Conservation (phyloP, 2,329 filamentous ascomycete genomes). For the Diaporthe longicolla region DNA sequence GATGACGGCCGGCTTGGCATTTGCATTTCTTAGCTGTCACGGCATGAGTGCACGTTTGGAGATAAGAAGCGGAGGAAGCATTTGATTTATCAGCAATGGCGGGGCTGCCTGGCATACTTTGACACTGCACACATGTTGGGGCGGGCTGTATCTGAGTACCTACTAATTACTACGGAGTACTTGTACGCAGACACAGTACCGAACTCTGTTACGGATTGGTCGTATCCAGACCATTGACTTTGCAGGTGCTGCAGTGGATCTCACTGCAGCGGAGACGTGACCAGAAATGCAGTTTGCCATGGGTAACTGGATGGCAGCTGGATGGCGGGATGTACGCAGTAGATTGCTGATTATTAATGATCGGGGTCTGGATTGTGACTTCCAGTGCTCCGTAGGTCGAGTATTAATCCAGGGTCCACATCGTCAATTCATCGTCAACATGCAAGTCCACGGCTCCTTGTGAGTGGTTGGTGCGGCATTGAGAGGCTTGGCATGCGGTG, state of each 20-base stretch:
- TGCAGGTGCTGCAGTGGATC: not conserved
- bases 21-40: slow-evolving; percentile 18
- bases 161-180: not conserved
- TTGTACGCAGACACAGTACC: not conserved
- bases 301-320: too few species aligned
- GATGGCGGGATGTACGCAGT: not conserved
- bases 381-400: not conserved
- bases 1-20: slow-evolving; percentile 12
- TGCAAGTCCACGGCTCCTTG: slow-evolving; percentile 4
- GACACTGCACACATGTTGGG: not conserved
- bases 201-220: not conserved
- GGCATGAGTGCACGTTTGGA: not conserved
- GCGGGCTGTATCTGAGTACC: not conserved
- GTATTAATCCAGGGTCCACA: slow-evolving; percentile 1
- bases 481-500: slow-evolving; percentile 2
- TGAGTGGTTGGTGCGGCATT: slow-evolving; percentile 16
- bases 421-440: not conserved
- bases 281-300: not conserved
- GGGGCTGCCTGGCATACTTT: not conserved
- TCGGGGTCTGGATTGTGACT: not conserved
- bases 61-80: not conserved
- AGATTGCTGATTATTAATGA: slow-evolving; percentile 7
- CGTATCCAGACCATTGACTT: not conserved
- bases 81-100: slow-evolving; percentile 30
- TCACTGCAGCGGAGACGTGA: not conserved